Evolutionary conservation across 495 filamentous ascomycete genomes (phyloP).

Genomic region (Aspergillus wentii): DNA sequence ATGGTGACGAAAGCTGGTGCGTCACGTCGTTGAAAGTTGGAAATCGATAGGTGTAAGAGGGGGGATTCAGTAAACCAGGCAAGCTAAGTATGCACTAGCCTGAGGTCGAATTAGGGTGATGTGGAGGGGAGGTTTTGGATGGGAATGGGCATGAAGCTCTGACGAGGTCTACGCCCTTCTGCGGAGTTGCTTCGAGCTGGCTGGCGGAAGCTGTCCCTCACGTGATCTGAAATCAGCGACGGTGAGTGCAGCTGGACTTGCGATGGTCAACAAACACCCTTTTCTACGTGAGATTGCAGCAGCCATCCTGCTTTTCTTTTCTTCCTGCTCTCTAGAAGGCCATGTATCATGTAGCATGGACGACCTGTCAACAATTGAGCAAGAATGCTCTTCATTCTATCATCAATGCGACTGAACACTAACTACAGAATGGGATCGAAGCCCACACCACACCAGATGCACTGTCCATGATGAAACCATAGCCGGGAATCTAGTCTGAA

Average conservation of each 20-base stretch:
- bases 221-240: conserved; percentile 13
- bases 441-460: too few species aligned
- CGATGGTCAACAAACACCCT: neutral
- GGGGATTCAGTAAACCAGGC: neutral
- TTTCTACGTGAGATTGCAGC: conserved; percentile 2
- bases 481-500: too few species aligned
- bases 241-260: neutral
- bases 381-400: too few species aligned
- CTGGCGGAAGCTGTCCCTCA: conserved; percentile 29
- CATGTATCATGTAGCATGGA: too few species aligned
- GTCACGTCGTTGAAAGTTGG: conserved; percentile 2
- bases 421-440: too few species aligned
- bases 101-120: neutral
- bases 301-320: conserved; percentile 9
- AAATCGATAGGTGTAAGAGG: neutral
- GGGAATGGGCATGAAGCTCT: conserved; percentile 10
- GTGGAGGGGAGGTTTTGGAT: conserved; percentile 2
- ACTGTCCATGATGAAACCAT: too few species aligned
- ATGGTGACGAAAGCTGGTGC: conserved; percentile 39
- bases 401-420: too few species aligned
- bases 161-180: conserved; percentile 2
- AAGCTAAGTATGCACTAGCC: neutral
- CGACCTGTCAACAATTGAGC: too few species aligned
- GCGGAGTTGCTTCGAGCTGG: conserved; percentile 8
- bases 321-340: neutral